Evolutionary conservation across 768 basidiomycete genomes (phyloP).

Genomic region (Hydnomerulius pinastri): DNA sequence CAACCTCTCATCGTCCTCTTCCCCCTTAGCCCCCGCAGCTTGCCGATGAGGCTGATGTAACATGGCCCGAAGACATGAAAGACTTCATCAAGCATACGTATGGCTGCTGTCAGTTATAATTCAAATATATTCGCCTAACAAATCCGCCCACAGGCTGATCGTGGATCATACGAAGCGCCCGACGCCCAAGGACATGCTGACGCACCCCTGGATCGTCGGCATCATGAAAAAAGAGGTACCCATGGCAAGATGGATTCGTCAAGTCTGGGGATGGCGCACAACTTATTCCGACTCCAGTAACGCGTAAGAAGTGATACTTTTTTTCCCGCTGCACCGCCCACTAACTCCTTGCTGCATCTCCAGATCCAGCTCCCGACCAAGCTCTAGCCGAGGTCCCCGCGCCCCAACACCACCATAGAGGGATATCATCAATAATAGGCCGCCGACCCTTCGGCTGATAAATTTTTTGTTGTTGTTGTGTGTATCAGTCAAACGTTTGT

Average conservation of each 20-base stretch:
- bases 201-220: constrained; percentile 79
- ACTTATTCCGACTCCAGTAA: constrained; percentile 36
- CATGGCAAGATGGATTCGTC: constrained; percentile 87
- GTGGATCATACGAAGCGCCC: constrained; percentile 71
- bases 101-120: constrained; percentile 30
- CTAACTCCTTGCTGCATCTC: neutral
- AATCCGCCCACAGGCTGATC: constrained; percentile 53
- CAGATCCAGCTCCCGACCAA: constrained; percentile 28
- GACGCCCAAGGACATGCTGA: constrained; percentile 78
- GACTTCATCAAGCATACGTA: constrained; percentile 88
- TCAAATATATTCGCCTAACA: neutral
- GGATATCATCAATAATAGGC: constrained; percentile 7
- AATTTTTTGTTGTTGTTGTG: constrained; percentile 14
- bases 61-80: constrained; percentile 85
- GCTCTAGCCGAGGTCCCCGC: constrained; percentile 31
- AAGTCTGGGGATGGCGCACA: constrained; percentile 80
- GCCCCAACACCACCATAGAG: constrained; percentile 23
- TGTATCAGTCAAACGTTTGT: constrained; percentile 23
- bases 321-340: neutral
- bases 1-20: constrained; percentile 17
- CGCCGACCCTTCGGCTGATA: neutral
- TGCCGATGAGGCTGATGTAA: constrained; percentile 64
- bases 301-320: constrained; percentile 15
- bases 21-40: constrained; percentile 71
- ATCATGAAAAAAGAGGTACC: constrained; percentile 82